Percentiles rank a stretch among this genome's conserved stretches.
These are phyloP conservation scores for Macrophomina pseudophaseolina DNA, from an alignment of 2,329 filamentous ascomycete genomes.

Conservation along the genomic window DNA sequence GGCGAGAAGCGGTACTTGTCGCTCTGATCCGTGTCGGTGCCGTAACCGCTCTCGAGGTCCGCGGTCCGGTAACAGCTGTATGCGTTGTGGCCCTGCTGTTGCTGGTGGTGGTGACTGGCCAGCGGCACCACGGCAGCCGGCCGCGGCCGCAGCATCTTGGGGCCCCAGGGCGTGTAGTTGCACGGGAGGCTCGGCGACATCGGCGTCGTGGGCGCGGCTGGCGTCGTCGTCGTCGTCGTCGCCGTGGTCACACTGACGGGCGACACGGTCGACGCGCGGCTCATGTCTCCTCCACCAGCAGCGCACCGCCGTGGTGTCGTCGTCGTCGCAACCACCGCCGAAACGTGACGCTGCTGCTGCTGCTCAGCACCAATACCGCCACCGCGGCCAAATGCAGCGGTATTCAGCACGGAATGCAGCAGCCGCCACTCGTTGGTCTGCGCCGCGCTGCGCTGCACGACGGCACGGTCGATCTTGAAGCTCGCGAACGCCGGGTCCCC, in stretches of 20 bases:
- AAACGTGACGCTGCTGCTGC: too few relatives aligned
- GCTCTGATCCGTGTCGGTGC: slow-evolving; percentile 47
- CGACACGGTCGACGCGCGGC: slow-evolving; percentile 5
- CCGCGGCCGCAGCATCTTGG: slow-evolving; percentile 34
- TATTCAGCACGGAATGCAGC: slow-evolving; percentile 6
- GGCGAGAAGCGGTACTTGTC: slow-evolving; percentile 47
- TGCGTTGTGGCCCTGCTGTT: background rate
- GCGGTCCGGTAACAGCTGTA: background rate
- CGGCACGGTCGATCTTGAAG: slow-evolving; percentile 48
- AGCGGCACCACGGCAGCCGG: slow-evolving; percentile 25
- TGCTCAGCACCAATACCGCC: too few relatives aligned
- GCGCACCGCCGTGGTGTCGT: too few relatives aligned
- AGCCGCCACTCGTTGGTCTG: slow-evolving; percentile 46
- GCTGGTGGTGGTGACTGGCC: background rate
- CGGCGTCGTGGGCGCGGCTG: background rate
- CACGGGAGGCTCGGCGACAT: background rate
- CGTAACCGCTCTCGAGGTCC: slow-evolving; percentile 48
- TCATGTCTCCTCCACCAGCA: background rate
- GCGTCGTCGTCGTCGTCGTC: background rate
- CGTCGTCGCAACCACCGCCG: too few relatives aligned
- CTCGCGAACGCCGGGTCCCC: slow-evolving; percentile 65
- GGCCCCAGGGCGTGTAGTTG: background rate
- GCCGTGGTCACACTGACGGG: background rate
- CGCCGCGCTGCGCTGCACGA: slow-evolving; percentile 43
- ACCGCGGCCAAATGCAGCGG: background rate